phyloP scores from a whole-genome alignment of 2,329 filamentous ascomycete species.

The Pezicula rhizophila region DNA sequence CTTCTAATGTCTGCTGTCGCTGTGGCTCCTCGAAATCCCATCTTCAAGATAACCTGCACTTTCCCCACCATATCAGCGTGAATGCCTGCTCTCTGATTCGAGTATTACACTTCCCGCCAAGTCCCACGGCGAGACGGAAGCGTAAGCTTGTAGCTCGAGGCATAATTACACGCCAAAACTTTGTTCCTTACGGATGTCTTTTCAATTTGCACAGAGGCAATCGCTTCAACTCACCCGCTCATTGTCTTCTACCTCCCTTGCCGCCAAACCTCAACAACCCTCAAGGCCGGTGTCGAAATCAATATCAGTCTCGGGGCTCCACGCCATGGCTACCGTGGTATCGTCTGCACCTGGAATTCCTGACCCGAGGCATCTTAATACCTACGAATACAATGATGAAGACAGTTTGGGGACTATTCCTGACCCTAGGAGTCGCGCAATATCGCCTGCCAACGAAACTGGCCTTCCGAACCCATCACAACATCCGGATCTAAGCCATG shows the following conservation, averaged over 20 bases:
- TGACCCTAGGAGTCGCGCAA: conserved; percentile 51
- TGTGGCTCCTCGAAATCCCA: neutral
- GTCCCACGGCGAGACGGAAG: neutral
- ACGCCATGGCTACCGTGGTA: conserved; percentile 30
- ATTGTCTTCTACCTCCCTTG: conserved; percentile 44
- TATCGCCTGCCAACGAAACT: conserved; percentile 37
- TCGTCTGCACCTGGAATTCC: conserved; percentile 18
- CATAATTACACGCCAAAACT: neutral
- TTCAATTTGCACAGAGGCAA: neutral
- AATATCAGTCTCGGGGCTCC: conserved; percentile 31
- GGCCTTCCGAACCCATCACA: conserved; percentile 31
- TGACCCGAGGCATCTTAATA: conserved; percentile 24
- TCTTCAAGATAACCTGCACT: neutral
- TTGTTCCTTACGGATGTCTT: neutral
- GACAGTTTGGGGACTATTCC: conserved; percentile 65
- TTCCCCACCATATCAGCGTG: neutral
- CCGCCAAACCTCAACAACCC: conserved; percentile 34
- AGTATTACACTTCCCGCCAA: neutral
- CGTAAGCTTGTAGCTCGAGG: neutral
- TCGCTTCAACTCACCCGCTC: conserved; percentile 47
- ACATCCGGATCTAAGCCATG: conserved; percentile 55
- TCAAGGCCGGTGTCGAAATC: conserved; percentile 29
- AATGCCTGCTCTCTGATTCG: neutral
- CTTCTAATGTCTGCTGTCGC: neutral
- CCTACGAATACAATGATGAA: conserved; percentile 35